Evolutionary conservation across 805 yeast genomes (phyloP), one percentile per base, ranked within the genome.

Genomic region (Debaryomyces maramus): DNA sequence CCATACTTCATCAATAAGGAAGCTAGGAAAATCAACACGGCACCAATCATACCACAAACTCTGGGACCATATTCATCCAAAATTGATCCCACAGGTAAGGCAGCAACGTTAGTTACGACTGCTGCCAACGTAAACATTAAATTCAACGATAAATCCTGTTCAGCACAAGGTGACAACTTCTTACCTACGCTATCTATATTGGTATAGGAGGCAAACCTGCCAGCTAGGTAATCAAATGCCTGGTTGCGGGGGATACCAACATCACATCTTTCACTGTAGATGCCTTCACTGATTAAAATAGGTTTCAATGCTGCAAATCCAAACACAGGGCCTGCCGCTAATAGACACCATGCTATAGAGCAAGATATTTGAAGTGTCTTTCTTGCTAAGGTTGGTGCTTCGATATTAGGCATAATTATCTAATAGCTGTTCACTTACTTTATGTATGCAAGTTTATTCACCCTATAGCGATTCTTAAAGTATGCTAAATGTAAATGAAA

Each of bases 221-320:
- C 16, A 14, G 32, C 13, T 11, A 29, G 16, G 15, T 42, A 22
- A 29, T 17, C 32, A 5, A 29, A 29, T 29, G 32, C 32, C 13
- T 29, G 13, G 11, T 14, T 15, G 3, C 15, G 9, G 9, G 15
- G 19, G 4, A 11, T 24, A 14, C 4, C 20, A n/a, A 43, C 27
- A 9, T 67, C 56, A 57, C 97, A 90, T 6, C 68, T 55, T 2
- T 81, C 77, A 17, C 72, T 61, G 53, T 90, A 91, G 3, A 90
- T 83, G 3, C 91, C 89, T 56, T 91, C 90, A 7, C 71, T 59
- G 14, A 88, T 75, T 32, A 91, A 65, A 8, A 90, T 78, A 5
- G 95, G 95, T 56, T 91, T 91, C 39, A 90, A 67, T 3, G 98
- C 97, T 17, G 97, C 97, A 67, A 90, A 90, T 3, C 98, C 98